A percentile compares a stretch with the other conserved stretches of the same genome.
Evolutionary conservation across 805 yeast genomes (phyloP).

Genomic region (Candida boidinii): DNA sequence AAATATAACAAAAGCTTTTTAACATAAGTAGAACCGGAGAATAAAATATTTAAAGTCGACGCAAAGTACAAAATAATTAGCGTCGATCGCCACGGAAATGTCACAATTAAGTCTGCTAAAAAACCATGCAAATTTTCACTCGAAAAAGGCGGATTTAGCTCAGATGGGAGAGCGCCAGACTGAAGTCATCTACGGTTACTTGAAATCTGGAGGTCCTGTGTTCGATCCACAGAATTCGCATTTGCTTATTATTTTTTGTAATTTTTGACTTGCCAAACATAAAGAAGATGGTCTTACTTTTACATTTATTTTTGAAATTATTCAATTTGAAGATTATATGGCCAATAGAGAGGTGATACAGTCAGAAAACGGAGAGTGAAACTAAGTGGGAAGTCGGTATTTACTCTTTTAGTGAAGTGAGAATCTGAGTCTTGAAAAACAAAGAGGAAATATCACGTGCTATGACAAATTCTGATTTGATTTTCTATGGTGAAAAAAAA

Average conservation of each 20-base stretch:
- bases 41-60: too few relatives aligned
- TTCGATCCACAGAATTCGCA: constrained; percentile 7
- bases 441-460: too few relatives aligned
- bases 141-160: constrained; percentile 5
- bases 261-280: not conserved
- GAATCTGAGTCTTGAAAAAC: too few relatives aligned
- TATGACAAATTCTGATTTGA: too few relatives aligned
- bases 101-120: too few relatives aligned
- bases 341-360: not conserved
- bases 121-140: not conserved
- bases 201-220: constrained; percentile 8
- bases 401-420: too few relatives aligned
- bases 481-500: too few relatives aligned
- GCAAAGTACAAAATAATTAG: not conserved
- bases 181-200: too few relatives aligned
- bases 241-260: constrained; percentile 1
- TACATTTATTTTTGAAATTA: not conserved
- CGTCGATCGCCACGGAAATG: too few relatives aligned
- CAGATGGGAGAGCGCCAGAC: constrained; percentile 8
- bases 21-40: too few relatives aligned
- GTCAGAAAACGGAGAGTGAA: not conserved
- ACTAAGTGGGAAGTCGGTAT: too few relatives aligned
- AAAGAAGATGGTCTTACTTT: not conserved
- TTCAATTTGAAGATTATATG: not conserved
- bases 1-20: too few relatives aligned